Percentiles rank a stretch among this genome's conserved stretches.
Evolutionary conservation across 1,139 yeast genomes (phyloP).

Genomic region (Nakaseomyces kungkrabaensis): DNA sequence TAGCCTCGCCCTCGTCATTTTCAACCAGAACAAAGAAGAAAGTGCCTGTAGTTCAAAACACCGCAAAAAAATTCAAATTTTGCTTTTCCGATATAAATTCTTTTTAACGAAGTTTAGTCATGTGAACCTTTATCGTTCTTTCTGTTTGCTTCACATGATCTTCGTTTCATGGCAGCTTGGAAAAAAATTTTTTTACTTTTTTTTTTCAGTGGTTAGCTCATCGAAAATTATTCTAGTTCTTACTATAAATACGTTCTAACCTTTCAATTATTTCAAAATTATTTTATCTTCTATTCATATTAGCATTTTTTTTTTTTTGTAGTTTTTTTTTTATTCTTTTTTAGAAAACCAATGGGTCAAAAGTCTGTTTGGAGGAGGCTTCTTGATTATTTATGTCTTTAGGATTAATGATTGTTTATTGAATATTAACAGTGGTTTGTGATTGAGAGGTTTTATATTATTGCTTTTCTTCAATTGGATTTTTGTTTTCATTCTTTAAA

Average conservation of each 20-base stretch:
- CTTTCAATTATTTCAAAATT: background rate
- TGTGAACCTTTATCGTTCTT: too few species aligned
- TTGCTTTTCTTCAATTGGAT: background rate
- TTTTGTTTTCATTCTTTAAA: background rate
- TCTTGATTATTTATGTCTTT: background rate
- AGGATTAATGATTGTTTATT: background rate
- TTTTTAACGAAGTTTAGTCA: too few species aligned
- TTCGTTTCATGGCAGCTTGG: background rate
- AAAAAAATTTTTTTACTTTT: too few species aligned
- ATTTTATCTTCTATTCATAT: background rate
- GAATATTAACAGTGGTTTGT: background rate
- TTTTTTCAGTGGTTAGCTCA: background rate
- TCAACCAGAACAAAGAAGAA: too few species aligned
- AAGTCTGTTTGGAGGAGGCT: background rate
- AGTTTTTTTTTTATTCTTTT: background rate
- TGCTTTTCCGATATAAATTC: too few species aligned
- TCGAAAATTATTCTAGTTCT: background rate
- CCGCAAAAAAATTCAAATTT: too few species aligned
- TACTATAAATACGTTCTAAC: too few species aligned
- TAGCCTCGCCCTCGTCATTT: too few species aligned
- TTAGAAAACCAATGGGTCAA: background rate
- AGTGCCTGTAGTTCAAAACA: too few species aligned
- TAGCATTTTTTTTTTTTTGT: background rate
- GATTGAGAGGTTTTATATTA: background rate
- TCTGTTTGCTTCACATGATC: background rate